These are phyloP conservation scores for Aspergillus uvarum DNA, from an alignment of 2,329 filamentous ascomycete species.

Conservation along the genomic window DNA sequence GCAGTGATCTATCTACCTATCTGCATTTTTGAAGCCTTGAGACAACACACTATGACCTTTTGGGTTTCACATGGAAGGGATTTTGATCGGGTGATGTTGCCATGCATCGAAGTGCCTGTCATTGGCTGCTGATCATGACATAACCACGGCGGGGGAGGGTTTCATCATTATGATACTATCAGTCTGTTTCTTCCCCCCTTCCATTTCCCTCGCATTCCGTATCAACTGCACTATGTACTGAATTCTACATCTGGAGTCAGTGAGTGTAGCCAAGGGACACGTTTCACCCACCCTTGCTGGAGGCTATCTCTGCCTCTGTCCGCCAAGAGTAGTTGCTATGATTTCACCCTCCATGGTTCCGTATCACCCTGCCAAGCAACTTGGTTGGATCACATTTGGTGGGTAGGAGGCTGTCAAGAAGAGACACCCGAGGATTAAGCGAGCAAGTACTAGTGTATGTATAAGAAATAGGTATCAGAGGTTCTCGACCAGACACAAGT, in stretches of 20 bases:
- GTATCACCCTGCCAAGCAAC: slow-evolving; percentile 4
- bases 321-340: slow-evolving; percentile 1
- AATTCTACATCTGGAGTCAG: background rate
- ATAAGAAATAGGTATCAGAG: too few species aligned
- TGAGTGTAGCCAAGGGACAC: background rate
- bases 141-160: background rate
- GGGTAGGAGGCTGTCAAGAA: background rate
- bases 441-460: too few species aligned
- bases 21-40: too few species aligned
- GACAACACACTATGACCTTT: background rate
- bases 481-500: too few species aligned
- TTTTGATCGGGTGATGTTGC: background rate
- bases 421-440: too few species aligned
- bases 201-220: background rate
- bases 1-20: too few species aligned
- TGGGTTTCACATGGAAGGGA: background rate
- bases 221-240: background rate
- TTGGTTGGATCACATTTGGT: background rate
- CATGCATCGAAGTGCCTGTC: background rate
- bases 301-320: background rate
- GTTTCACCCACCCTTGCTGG: background rate
- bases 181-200: background rate
- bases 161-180: slow-evolving; percentile 6
- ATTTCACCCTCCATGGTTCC: background rate
- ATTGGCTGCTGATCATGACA: slow-evolving; percentile 8